Evolutionary conservation across 768 basidiomycete species (phyloP).

Genomic region (Tulasnella sp.): DNA sequence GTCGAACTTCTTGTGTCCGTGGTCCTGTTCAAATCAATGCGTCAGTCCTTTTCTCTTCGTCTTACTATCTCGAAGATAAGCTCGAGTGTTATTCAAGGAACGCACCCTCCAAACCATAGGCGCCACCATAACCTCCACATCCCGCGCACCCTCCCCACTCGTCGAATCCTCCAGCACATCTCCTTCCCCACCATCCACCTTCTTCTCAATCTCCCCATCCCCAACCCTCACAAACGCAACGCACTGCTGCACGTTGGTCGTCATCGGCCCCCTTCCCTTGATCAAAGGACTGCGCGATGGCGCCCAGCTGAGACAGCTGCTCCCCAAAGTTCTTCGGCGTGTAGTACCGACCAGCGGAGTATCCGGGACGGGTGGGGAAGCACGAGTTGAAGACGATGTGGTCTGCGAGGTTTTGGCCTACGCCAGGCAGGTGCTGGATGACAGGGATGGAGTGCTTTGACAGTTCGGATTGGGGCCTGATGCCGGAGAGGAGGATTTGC

Average conservation of each 20-base stretch:
- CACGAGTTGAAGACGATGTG: conserved; percentile 45
- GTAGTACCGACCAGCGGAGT: not conserved
- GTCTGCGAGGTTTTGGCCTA: conserved; percentile 72
- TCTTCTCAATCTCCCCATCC: not conserved
- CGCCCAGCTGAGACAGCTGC: not conserved
- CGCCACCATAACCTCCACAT: conserved; percentile 25
- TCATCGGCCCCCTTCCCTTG: not conserved
- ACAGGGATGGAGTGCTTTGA: conserved; percentile 50
- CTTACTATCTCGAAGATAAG: no score
- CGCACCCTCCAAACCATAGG: not conserved
- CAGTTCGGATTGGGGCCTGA: conserved; percentile 64
- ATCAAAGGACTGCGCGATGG: not conserved
- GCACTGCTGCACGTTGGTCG: not conserved
- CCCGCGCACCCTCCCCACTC: conserved; percentile 21
- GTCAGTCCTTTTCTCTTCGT: no score
- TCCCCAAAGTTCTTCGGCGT: not conserved
- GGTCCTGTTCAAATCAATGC: not conserved
- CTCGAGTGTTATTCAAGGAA: no score
- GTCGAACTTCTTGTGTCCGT: no score
- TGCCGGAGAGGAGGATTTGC: conserved; percentile 46
- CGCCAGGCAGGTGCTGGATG: conserved; percentile 62
- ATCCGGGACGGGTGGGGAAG: not conserved
- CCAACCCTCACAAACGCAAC: not conserved
- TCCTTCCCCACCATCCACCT: not conserved
- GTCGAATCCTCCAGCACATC: conserved; percentile 16